A percentile compares a stretch with the other conserved stretches of the same genome.
Conservation (phyloP, 164 flowering plant genomes). For the Buxus sempervirens region DNA sequence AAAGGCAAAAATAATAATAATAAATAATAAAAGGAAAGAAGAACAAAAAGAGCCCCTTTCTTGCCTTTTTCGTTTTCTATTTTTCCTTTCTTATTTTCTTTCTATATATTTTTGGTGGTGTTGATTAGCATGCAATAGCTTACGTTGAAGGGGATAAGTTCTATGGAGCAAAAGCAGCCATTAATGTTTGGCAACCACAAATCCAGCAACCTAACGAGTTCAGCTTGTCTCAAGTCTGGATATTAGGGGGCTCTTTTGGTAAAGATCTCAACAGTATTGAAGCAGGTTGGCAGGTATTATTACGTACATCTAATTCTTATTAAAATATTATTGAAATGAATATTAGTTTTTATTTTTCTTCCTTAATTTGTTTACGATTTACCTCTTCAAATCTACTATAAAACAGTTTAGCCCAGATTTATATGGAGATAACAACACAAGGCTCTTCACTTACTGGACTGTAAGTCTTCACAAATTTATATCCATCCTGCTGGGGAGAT, state of each 20-base stretch:
- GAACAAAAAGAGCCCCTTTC: too few relatives aligned
- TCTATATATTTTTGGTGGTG: too few relatives aligned
- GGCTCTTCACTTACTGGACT: conserved; percentile 98
- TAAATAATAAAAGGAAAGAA: too few relatives aligned
- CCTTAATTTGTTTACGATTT: background rate
- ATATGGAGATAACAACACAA: conserved; percentile 84
- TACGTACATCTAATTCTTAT: background rate
- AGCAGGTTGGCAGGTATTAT: conserved; percentile 95
- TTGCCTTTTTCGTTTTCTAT: too few relatives aligned
- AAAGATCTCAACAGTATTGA: conserved; percentile 91
- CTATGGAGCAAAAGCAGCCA: conserved; percentile 75
- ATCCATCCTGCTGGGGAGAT: background rate
- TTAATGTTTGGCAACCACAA: conserved; percentile 70
- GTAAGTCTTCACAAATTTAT: conserved; percentile 42
- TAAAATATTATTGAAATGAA: background rate
- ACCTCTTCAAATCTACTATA: background rate
- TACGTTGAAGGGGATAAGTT: conserved; percentile 62
- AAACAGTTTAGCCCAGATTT: conserved; percentile 93
- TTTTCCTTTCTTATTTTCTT: too few relatives aligned
- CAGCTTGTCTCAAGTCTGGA: conserved; percentile 79
- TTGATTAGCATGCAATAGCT: conserved; percentile 69
- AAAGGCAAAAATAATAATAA: too few relatives aligned
- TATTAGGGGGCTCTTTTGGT: conserved; percentile 68
- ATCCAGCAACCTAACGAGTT: conserved; percentile 56
- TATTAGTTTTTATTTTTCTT: background rate